Evolutionary conservation across 2,329 filamentous ascomycete species (phyloP), one percentile per base, ranked within the genome.

Genomic region (Curvularia verruculosa): DNA sequence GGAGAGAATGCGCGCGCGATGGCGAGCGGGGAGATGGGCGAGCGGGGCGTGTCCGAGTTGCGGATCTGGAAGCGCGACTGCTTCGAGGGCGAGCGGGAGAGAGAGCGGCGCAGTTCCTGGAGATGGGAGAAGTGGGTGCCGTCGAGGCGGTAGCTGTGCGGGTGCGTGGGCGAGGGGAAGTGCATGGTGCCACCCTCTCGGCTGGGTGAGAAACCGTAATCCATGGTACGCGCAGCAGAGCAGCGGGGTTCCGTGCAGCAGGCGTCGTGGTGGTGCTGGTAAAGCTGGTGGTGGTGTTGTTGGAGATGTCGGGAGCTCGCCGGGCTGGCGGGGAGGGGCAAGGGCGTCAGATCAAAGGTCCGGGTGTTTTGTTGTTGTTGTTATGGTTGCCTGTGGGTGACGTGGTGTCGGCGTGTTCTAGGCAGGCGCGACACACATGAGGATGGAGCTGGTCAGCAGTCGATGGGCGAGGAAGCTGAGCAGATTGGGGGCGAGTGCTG

Each of bases 1-100:
- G 58, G 83, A 78, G 74, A 80, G 65, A 76, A 79, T 54, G 78
- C 77, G 68, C 79, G 78, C 58, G 78, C 74, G 37, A 80, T 73
- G 10, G 72, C 75, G 26, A 80, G 75, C 12, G 79, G 78, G 19
- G 79, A 80, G 48, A 78, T 72, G 48, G 74, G 79, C 8, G 80
- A 79, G 52, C 71, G 67, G 24, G 73, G 70, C 40, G 72, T 68
- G 67, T 75, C 73, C 15, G 81, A 78, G 51, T 79, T 81, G 65
- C 85, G 80, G 51, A 96, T 80, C 54, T 85, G 84, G 75, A 95
- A 94, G 68, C 85, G 83, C 55, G 84, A 84, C 41, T 81, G 82
- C 76, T 95, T 96, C 29, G 94, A 96, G 10, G 94, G 94, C n/a
- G 94, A 97, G 68, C 92, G 86, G 55, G 93, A 97, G 62, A 97